Conservation (phyloP, 2,329 filamentous ascomycete species). For the Botrytis medusae region DNA sequence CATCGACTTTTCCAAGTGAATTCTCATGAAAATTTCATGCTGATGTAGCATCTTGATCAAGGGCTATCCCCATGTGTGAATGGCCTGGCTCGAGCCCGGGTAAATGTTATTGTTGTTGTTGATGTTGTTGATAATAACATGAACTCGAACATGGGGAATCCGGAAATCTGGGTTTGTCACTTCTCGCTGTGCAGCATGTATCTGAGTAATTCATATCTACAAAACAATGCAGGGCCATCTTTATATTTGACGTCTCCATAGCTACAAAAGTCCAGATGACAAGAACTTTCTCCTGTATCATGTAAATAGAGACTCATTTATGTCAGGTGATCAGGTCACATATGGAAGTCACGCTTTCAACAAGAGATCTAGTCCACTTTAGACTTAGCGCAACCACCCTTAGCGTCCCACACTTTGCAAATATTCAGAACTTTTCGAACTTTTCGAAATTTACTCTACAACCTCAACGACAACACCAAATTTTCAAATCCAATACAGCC, state of each 20-base stretch:
- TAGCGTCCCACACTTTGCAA: slow-evolving; percentile 15
- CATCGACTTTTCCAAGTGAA: neutral
- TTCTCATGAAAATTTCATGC: neutral
- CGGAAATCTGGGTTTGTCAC: neutral
- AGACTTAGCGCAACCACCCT: neutral
- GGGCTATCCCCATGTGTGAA: neutral
- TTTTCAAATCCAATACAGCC: slow-evolving; percentile 29
- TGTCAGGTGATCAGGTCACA: fast-evolving
- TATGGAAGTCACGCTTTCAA: neutral
- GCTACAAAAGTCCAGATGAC: neutral
- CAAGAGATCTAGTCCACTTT: neutral
- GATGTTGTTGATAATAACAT: neutral
- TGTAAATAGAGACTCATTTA: neutral
- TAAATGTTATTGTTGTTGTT: neutral
- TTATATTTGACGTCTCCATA: neutral
- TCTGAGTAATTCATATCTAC: neutral
- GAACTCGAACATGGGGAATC: neutral
- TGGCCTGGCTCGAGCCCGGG: neutral
- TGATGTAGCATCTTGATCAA: neutral
- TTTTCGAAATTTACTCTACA: neutral
- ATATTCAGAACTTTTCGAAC: slow-evolving; percentile 10
- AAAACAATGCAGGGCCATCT: neutral
- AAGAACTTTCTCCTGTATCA: slow-evolving; percentile 4
- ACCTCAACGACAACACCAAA: slow-evolving; percentile 22
- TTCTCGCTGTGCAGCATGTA: neutral